Conservation (phyloP, 208 protist genomes). For the Leishmania gerbilli region DNA sequence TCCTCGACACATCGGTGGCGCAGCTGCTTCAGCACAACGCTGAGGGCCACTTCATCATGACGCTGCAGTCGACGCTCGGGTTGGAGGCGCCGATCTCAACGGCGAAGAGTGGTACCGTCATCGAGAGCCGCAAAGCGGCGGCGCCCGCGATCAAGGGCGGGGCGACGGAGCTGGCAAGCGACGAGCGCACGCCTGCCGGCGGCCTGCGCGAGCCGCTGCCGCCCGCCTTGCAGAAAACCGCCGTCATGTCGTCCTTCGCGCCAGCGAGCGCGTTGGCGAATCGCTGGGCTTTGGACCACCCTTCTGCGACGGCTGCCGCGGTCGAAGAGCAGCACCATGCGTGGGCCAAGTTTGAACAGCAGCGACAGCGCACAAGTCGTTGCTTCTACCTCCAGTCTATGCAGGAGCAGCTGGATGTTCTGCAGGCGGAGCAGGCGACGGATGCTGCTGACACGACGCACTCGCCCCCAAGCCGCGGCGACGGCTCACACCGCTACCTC, state of each 20-base stretch:
- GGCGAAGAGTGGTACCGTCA: slow-evolving; percentile 26
- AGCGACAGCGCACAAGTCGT: slow-evolving; percentile 24
- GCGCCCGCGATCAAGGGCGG: neutral
- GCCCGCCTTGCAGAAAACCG: neutral
- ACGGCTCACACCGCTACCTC: neutral
- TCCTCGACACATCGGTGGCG: slow-evolving; percentile 40
- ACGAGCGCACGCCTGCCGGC: neutral
- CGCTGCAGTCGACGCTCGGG: slow-evolving; percentile 32
- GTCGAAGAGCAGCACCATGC: slow-evolving; percentile 30
- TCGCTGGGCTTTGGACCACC: slow-evolving; percentile 46
- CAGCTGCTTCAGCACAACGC: slow-evolving; percentile 46
- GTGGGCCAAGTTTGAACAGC: slow-evolving; percentile 35
- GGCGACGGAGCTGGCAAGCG: neutral
- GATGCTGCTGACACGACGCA: neutral
- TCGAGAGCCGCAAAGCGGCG: slow-evolving; percentile 11
- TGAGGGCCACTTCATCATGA: slow-evolving; percentile 49
- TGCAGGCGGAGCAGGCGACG: slow-evolving; percentile 13
- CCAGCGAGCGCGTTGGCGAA: slow-evolving; percentile 18
- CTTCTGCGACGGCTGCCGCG: slow-evolving; percentile 27
- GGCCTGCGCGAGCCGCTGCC: neutral
- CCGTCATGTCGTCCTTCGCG: neutral
- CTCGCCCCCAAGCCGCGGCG: neutral
- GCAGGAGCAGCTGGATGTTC: slow-evolving; percentile 35
- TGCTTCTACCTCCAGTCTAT: slow-evolving; percentile 26
- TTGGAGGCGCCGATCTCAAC: neutral